phyloP scores from a whole-genome alignment of 176 grass and related monocot species.

The Saccharum officinarum region DNA sequence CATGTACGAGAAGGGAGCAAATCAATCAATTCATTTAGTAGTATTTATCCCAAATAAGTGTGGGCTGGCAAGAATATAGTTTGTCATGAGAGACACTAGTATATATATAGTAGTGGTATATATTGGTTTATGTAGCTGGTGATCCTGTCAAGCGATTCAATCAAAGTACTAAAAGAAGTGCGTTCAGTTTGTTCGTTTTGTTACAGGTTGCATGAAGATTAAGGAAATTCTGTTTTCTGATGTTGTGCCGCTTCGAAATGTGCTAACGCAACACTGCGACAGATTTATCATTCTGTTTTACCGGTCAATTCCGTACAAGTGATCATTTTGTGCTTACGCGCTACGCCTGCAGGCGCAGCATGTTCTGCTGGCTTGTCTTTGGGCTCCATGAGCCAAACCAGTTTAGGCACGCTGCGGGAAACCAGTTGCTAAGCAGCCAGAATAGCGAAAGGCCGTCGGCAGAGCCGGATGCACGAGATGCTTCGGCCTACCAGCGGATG shows the following conservation, averaged over 20 bases:
- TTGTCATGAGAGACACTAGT: conserved; percentile 12
- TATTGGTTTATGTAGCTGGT: conserved; percentile 31
- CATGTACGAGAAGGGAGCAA: conserved; percentile 35
- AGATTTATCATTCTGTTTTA: neutral
- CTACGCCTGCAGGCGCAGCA: neutral
- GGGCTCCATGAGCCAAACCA: too few species aligned
- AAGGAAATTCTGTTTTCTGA: neutral
- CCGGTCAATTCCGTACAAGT: neutral
- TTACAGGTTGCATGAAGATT: conserved; percentile 9
- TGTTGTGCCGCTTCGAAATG: neutral
- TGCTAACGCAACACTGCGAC: too few species aligned
- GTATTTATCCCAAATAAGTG: conserved; percentile 32
- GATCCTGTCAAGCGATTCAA: neutral
- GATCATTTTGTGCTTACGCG: neutral
- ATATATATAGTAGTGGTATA: conserved; percentile 29
- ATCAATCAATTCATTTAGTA: conserved; percentile 40
- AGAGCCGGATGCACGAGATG: neutral
- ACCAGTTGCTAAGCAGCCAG: too few species aligned
- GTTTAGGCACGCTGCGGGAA: too few species aligned
- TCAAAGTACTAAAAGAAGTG: conserved; percentile 23
- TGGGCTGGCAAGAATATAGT: conserved; percentile 23
- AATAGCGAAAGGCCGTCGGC: neutral
- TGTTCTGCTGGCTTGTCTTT: neutral
- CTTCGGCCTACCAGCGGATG: neutral
- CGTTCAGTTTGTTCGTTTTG: conserved; percentile 34